These are phyloP conservation scores for Mycena sanguinolenta DNA, from an alignment of 768 basidiomycete species.

Conservation along the genomic window DNA sequence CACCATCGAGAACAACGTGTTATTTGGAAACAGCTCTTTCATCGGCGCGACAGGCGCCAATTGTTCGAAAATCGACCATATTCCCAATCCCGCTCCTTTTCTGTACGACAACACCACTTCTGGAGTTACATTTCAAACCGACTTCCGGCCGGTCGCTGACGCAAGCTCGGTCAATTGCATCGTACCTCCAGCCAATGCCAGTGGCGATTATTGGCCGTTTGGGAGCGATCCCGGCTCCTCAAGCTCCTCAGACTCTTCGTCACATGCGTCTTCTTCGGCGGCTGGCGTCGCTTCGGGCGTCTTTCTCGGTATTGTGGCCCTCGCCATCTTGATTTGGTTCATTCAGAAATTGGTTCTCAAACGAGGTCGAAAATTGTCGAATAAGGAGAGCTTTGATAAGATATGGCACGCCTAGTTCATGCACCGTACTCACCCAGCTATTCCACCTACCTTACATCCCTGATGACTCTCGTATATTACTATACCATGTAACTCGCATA, in stretches of 20 bases:
- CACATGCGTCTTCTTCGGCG: conserved; percentile 41
- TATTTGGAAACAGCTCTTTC: conserved; percentile 81
- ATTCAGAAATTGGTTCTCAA: conserved; percentile 62
- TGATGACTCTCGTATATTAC: not conserved
- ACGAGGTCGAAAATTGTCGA: conserved; percentile 41
- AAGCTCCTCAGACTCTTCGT: conserved; percentile 21
- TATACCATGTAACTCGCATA: not conserved
- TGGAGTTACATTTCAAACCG: conserved; percentile 60
- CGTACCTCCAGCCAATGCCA: conserved; percentile 59
- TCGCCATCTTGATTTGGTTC: conserved; percentile 59
- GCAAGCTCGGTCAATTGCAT: conserved; percentile 76
- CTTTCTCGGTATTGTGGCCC: conserved; percentile 57
- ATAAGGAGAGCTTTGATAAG: conserved; percentile 37
- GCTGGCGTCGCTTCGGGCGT: conserved; percentile 68
- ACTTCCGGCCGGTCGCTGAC: conserved; percentile 65
- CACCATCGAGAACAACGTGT: conserved; percentile 70
- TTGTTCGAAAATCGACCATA: conserved; percentile 63
- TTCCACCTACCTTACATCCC: not conserved
- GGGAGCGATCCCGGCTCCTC: conserved; percentile 60
- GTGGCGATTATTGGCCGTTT: conserved; percentile 82
- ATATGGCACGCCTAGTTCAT: conserved; percentile 21
- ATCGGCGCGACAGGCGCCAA: conserved; percentile 78
- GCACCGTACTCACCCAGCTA: not conserved
- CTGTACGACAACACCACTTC: conserved; percentile 64
- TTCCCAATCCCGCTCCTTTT: conserved; percentile 71